Conservation (phyloP, 2,329 filamentous ascomycete species). For the Ophiocordyceps australis region DNA sequence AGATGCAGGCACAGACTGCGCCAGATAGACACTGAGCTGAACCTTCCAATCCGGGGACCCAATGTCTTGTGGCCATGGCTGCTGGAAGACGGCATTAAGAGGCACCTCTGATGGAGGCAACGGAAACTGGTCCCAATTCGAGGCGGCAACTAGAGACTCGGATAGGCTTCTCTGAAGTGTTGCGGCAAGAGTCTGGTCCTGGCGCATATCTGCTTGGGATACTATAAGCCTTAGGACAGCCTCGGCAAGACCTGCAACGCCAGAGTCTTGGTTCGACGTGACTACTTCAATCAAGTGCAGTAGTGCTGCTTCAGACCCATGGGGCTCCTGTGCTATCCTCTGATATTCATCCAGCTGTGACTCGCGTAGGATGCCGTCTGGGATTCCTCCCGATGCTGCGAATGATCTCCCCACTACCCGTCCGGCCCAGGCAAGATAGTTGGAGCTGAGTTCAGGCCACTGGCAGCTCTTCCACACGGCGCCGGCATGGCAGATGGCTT, state of each 20-base stretch:
- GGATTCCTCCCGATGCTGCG: conserved; percentile 53
- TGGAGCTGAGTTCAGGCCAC: conserved; percentile 39
- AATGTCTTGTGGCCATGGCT: conserved; percentile 18
- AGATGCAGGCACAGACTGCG: conserved; percentile 38
- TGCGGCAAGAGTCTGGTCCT: conserved; percentile 26
- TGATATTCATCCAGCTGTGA: conserved; percentile 33
- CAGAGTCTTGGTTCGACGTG: conserved; percentile 36
- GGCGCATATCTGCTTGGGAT: conserved; percentile 28
- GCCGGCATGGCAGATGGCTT: conserved; percentile 41
- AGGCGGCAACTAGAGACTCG: conserved; percentile 31
- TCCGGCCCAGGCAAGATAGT: conserved; percentile 73
- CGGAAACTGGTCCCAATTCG: conserved; percentile 36
- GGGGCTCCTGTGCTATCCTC: conserved; percentile 25
- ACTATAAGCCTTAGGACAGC: conserved; percentile 37
- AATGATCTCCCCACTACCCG: conserved; percentile 72
- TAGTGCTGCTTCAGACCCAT: conserved; percentile 44
- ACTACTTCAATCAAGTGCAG: conserved; percentile 43
- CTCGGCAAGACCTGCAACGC: conserved; percentile 40
- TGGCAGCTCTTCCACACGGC: conserved; percentile 64
- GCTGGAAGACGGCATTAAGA: conserved; percentile 4
- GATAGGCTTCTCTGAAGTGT: conserved; percentile 33
- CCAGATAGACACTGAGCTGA: conserved; percentile 41
- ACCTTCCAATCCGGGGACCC: conserved; percentile 38
- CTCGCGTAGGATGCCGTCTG: conserved; percentile 40
- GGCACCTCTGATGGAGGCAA: conserved; percentile 32